These are phyloP conservation scores for Zostera marina DNA, from an alignment of 116 monocot genomes.

Conservation along the genomic window DNA sequence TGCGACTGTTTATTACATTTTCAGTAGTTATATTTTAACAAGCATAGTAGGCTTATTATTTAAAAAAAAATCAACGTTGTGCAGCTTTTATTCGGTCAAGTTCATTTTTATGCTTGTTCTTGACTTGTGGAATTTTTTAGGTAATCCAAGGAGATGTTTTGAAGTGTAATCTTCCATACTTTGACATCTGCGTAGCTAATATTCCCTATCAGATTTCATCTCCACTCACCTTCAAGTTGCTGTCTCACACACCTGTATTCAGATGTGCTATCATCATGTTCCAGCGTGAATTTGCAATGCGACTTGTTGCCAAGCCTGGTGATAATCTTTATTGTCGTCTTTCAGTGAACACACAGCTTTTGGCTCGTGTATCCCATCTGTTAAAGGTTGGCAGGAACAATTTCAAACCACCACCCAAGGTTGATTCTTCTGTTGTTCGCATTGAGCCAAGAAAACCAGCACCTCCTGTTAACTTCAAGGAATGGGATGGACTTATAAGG, in stretches of 20 bases:
- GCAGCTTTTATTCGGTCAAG: neutral
- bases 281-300: constrained; percentile 91
- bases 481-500: constrained; percentile 89
- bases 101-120: neutral
- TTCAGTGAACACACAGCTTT: constrained; percentile 83
- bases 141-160: constrained; percentile 97
- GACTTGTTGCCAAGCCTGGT: constrained; percentile 85
- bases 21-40: too few relatives aligned
- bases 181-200: constrained; percentile 91
- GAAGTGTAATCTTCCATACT: constrained; percentile 83
- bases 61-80: too few relatives aligned
- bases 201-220: constrained; percentile 95
- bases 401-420: constrained; percentile 90
- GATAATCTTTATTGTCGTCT: constrained; percentile 80
- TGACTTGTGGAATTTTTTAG: constrained; percentile 13
- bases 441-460: constrained; percentile 71
- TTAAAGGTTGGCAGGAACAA: constrained; percentile 88
- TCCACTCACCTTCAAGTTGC: constrained; percentile 85
- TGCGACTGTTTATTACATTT: too few relatives aligned
- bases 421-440: constrained; percentile 87
- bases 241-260: constrained; percentile 58
- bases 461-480: constrained; percentile 76
- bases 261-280: constrained; percentile 96
- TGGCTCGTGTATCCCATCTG: constrained; percentile 76
- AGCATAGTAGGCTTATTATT: too few relatives aligned